These are phyloP conservation scores for Aureobasidium melanogenum DNA, from an alignment of 2,329 filamentous ascomycete species.

Conservation along the genomic window DNA sequence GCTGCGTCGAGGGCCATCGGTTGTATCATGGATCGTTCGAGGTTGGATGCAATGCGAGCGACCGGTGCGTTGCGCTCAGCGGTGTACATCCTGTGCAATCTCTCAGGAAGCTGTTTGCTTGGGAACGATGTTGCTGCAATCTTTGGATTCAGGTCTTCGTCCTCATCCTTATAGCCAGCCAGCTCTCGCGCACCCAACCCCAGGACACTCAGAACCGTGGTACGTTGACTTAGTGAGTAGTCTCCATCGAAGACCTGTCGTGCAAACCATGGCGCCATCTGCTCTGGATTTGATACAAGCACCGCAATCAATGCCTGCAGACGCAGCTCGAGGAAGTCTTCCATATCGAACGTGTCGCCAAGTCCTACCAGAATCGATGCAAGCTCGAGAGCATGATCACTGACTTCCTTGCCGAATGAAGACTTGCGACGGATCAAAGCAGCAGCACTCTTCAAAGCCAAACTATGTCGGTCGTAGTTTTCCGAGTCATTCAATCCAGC, in stretches of 20 bases:
- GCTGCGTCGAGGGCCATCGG: constrained; percentile 76
- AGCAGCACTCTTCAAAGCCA: constrained; percentile 70
- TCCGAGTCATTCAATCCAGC: constrained; percentile 70
- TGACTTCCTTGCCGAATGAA: constrained; percentile 79
- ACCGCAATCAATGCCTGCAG: constrained; percentile 76
- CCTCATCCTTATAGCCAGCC: constrained; percentile 59
- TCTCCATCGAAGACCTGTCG: constrained; percentile 85
- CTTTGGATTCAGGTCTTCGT: constrained; percentile 37
- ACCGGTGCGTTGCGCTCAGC: not conserved
- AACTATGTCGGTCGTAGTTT: constrained; percentile 72
- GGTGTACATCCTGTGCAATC: constrained; percentile 64
- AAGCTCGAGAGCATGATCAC: constrained; percentile 73
- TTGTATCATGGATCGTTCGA: constrained; percentile 66
- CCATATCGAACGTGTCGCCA: constrained; percentile 76
- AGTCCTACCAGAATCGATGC: constrained; percentile 68
- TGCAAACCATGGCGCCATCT: constrained; percentile 77
- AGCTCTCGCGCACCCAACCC: constrained; percentile 78
- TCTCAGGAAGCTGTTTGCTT: constrained; percentile 66
- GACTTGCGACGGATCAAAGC: constrained; percentile 79
- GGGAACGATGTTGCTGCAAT: constrained; percentile 50
- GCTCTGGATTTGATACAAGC: constrained; percentile 63
- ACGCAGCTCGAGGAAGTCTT: constrained; percentile 65
- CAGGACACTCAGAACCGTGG: constrained; percentile 69
- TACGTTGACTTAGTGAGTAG: constrained; percentile 77
- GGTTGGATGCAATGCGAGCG: constrained; percentile 48